Evolutionary conservation across 108 stramenopile species (phyloP).

Genomic region (Schizochytrium sp.): DNA sequence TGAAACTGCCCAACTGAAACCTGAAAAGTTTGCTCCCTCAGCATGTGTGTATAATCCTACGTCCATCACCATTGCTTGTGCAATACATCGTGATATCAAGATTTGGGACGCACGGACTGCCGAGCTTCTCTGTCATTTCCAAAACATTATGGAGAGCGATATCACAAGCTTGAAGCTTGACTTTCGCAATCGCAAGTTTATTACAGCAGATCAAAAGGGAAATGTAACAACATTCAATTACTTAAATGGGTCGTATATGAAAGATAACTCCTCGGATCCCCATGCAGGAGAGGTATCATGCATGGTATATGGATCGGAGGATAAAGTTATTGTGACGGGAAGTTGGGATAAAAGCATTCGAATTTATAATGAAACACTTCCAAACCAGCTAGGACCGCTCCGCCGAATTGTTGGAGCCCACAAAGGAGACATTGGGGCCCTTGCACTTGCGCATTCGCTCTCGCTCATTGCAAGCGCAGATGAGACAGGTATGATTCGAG

Average conservation of each 20-base stretch:
- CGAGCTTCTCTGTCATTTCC: conserved; percentile 30
- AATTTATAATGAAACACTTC: conserved; percentile 55
- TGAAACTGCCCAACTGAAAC: conserved; percentile 51
- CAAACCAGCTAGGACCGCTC: background rate
- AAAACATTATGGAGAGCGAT: conserved; percentile 9
- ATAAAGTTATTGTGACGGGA: conserved; percentile 58
- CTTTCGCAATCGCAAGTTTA: conserved; percentile 56
- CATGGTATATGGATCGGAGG: conserved; percentile 61
- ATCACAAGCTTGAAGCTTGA: conserved; percentile 58
- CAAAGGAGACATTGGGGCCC: conserved; percentile 40
- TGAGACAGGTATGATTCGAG: conserved; percentile 29
- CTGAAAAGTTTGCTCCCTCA: conserved; percentile 44
- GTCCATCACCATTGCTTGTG: conserved; percentile 52
- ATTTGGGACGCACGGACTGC: conserved; percentile 61
- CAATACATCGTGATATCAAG: conserved; percentile 57
- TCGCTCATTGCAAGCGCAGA: conserved; percentile 57
- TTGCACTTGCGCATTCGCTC: conserved; percentile 50
- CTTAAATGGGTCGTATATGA: conserved; percentile 60
- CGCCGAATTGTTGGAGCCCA: conserved; percentile 44
- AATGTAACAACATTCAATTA: conserved; percentile 54
- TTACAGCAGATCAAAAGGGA: conserved; percentile 56
- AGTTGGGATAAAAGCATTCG: conserved; percentile 61
- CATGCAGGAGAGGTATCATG: conserved; percentile 58
- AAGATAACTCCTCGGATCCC: background rate
- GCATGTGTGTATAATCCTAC: conserved; percentile 43